Percentiles rank a stretch among this genome's conserved stretches.
These are phyloP conservation scores for Colletotrichum filicis DNA, from an alignment of 2,329 filamentous ascomycete species.

Conservation along the genomic window DNA sequence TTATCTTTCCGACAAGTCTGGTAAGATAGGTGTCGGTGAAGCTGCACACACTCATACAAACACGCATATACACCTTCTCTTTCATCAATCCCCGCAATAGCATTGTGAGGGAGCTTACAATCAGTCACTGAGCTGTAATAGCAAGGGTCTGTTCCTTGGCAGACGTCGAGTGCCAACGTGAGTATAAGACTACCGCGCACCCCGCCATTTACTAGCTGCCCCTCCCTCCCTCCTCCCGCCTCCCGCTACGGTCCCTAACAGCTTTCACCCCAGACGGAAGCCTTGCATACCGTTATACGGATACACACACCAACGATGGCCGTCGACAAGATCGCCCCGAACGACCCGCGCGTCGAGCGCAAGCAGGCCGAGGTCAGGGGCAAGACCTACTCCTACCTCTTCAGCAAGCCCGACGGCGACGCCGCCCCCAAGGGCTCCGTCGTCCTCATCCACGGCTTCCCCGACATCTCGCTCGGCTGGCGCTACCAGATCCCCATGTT, in stretches of 20 bases:
- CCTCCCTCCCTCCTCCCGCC: not conserved
- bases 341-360: constrained; percentile 75
- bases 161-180: not conserved
- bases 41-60: not conserved
- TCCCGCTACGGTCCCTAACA: not conserved
- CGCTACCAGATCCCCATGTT: constrained; percentile 87
- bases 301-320: constrained; percentile 51
- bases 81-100: constrained; percentile 23
- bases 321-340: constrained; percentile 71
- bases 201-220: not conserved
- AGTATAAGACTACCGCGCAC: not conserved
- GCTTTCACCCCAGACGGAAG: not conserved
- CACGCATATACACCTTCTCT: not conserved
- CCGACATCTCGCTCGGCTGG: constrained; percentile 88
- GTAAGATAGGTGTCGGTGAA: not conserved
- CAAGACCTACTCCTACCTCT: constrained; percentile 75
- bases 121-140: not conserved
- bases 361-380: constrained; percentile 73
- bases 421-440: constrained; percentile 57
- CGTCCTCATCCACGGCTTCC: constrained; percentile 77
- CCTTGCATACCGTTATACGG: constrained; percentile 7
- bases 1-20: not conserved
- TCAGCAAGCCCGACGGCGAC: constrained; percentile 58
- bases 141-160: constrained; percentile 19
- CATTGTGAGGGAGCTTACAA: not conserved